These are phyloP conservation scores for Linderina pennispora DNA, from an alignment of 192 early-diverging fungal genomes.

Conservation along the genomic window DNA sequence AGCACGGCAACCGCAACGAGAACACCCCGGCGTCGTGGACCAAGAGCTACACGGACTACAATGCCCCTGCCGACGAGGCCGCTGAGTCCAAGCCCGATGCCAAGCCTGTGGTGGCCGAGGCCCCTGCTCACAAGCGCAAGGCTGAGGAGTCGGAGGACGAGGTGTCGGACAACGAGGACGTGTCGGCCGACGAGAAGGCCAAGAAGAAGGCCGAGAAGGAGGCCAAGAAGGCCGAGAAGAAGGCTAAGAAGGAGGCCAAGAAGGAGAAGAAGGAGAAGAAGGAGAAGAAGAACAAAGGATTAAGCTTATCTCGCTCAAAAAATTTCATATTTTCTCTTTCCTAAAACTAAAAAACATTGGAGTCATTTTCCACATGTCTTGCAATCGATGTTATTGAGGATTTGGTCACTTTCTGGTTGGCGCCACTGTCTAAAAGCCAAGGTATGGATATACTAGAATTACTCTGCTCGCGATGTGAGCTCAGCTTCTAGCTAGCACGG, in stretches of 20 bases:
- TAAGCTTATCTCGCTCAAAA: not conserved
- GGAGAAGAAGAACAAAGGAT: constrained; percentile 23
- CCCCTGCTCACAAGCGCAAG: constrained; percentile 19
- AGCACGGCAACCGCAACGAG: constrained; percentile 89
- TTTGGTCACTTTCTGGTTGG: too few relatives aligned
- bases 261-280: constrained; percentile 22
- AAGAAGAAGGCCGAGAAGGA: constrained; percentile 22
- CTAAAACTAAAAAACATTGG: not conserved
- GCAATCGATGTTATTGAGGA: too few relatives aligned
- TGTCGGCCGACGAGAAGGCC: constrained; percentile 20
- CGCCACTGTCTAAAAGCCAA: too few relatives aligned
- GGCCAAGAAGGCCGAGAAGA: constrained; percentile 24
- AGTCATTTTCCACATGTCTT: not conserved
- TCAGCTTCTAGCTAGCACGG: too few relatives aligned
- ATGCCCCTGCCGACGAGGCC: constrained; percentile 7
- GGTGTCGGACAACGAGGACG: constrained; percentile 24
- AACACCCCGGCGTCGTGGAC: constrained; percentile 81
- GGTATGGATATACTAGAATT: too few relatives aligned
- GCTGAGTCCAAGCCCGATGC: not conserved
- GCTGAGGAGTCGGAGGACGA: constrained; percentile 25
- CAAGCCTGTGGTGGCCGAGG: constrained; percentile 2
- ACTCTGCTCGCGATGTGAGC: too few relatives aligned
- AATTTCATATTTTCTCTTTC: constrained; percentile 1
- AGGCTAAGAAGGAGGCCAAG: constrained; percentile 28
- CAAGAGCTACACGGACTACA: constrained; percentile 68